These are phyloP conservation scores for Leccinum variicolor DNA, from an alignment of 768 basidiomycete species.

Conservation along the genomic window DNA sequence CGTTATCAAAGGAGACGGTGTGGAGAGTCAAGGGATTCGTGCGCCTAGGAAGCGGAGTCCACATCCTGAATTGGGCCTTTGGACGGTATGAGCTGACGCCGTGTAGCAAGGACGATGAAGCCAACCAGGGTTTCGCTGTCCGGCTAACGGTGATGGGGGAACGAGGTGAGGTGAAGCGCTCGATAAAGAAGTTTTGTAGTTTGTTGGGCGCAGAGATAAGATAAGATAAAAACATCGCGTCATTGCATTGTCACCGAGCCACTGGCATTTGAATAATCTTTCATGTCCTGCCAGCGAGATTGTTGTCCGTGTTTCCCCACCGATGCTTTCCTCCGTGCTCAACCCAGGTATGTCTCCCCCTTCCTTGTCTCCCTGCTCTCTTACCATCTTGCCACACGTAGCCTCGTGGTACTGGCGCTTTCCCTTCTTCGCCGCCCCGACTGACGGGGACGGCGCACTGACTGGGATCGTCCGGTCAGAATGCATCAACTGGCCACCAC, in stretches of 20 bases:
- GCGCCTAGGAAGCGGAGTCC: conserved; percentile 39
- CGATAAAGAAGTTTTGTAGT: conserved; percentile 52
- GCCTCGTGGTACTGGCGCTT: conserved; percentile 63
- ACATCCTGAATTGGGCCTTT: conserved; percentile 93
- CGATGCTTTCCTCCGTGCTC: conserved; percentile 33
- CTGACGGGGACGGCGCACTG: conserved; percentile 44
- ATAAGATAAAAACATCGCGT: conserved; percentile 9
- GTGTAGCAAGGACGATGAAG: conserved; percentile 25
- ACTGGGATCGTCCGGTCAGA: conserved; percentile 20
- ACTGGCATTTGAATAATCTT: conserved; percentile 5
- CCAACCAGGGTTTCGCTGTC: conserved; percentile 36
- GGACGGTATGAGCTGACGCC: conserved; percentile 71
- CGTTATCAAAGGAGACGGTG: conserved; percentile 62
- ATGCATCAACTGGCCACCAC: conserved; percentile 29
- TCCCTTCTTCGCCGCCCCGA: conserved; percentile 50
- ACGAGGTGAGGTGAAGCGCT: conserved; percentile 68
- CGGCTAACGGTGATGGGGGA: conserved; percentile 91
- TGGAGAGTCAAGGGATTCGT: conserved; percentile 91
- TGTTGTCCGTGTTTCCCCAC: conserved; percentile 9
- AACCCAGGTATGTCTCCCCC: conserved; percentile 23
- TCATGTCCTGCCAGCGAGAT: neutral
- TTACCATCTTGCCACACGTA: conserved; percentile 20
- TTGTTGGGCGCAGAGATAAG: conserved; percentile 35
- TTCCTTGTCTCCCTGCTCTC: neutral
- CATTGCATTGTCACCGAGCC: neutral